phyloP scores from a whole-genome alignment of 176 grass and related monocot species.

The Oryza longistaminata region DNA sequence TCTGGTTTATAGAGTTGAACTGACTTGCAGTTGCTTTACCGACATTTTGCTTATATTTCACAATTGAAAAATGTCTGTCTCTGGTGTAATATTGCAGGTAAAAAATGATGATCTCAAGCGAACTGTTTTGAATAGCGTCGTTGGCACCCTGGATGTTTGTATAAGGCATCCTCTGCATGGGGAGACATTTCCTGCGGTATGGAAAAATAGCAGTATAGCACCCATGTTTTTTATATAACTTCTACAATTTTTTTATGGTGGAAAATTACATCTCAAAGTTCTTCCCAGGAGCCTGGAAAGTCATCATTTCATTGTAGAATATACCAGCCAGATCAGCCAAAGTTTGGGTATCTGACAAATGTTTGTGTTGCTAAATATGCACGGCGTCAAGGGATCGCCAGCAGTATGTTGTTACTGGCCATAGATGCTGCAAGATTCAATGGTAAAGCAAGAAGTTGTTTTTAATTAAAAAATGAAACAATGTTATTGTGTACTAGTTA shows the following conservation, averaged over 20 bases:
- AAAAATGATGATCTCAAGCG: conserved; percentile 61
- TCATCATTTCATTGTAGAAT: conserved; percentile 36
- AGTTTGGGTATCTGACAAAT: conserved; percentile 73
- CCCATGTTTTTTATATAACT: not conserved
- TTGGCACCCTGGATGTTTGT: conserved; percentile 71
- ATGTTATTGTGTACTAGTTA: conserved; percentile 4
- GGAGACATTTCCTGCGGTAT: conserved; percentile 70
- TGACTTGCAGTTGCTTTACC: not conserved
- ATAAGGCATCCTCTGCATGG: conserved; percentile 67
- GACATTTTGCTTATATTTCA: conserved; percentile 21
- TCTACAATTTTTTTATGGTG: conserved; percentile 5
- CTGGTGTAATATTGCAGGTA: conserved; percentile 54
- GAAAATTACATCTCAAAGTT: conserved; percentile 33
- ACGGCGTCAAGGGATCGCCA: conserved; percentile 70
- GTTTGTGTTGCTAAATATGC: conserved; percentile 74
- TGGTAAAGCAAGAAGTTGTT: conserved; percentile 51
- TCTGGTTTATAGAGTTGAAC: conserved; percentile 11
- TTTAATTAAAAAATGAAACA: not conserved
- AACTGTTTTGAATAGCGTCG: conserved; percentile 69
- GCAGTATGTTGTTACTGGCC: conserved; percentile 71
- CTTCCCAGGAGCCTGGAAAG: conserved; percentile 57
- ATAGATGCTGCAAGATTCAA: conserved; percentile 59
- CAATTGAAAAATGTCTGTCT: not conserved
- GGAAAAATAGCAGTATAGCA: conserved; percentile 1
- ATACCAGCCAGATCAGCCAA: conserved; percentile 59